Conservation (phyloP, 208 protist genomes). For the Leishmania amazonensis region DNA sequence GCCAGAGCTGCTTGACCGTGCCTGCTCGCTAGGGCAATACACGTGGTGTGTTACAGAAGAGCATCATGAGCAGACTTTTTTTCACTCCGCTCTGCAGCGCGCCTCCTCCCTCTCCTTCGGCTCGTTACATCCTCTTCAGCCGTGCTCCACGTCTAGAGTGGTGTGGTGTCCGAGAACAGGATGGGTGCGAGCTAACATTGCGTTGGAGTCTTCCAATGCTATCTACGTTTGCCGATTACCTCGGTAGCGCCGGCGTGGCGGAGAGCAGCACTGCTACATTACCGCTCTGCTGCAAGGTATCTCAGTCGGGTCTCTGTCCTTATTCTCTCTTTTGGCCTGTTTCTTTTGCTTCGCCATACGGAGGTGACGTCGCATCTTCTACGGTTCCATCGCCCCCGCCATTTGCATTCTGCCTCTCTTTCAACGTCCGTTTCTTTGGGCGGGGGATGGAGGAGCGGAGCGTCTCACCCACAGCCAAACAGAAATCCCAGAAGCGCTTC, state of each 20-base stretch:
- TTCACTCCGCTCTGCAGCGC: not conserved
- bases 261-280: not conserved
- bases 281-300: not conserved
- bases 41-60: not conserved
- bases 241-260: not conserved
- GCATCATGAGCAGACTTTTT: not conserved
- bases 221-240: not conserved
- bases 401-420: not conserved
- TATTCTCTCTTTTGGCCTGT: not conserved
- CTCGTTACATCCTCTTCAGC: not conserved
- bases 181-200: not conserved
- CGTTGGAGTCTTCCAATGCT: not conserved
- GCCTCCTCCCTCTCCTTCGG: not conserved
- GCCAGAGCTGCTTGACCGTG: not conserved
- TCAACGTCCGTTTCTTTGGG: not conserved
- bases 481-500: not conserved
- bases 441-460: not conserved
- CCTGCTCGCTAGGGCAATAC: not conserved
- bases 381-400: not conserved
- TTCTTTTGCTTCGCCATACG: not conserved
- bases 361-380: not conserved
- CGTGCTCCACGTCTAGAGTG: not conserved
- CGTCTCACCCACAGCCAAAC: not conserved
- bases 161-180: not conserved
- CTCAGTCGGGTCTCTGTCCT: not conserved